A percentile compares a stretch with the other conserved stretches of the same genome.
These are phyloP conservation scores for Magnusiomyces fungicola DNA, from an alignment of 1,139 yeast species.

Conservation along the genomic window DNA sequence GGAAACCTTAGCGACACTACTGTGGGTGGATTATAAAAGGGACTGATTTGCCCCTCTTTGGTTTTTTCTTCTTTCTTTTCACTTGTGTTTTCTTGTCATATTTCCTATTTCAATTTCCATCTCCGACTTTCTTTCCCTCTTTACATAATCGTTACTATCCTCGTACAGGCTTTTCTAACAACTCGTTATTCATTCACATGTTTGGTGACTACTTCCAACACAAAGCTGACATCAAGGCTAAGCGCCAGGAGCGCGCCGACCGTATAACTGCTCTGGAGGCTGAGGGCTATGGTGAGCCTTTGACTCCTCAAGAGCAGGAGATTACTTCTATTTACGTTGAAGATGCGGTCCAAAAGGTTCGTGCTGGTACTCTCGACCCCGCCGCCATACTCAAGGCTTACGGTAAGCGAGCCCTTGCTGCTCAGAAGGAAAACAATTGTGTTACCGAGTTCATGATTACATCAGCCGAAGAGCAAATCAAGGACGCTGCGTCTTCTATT, in stretches of 20 bases:
- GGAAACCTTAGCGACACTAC: background rate
- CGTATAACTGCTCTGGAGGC: constrained; percentile 30
- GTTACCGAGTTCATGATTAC: constrained; percentile 35
- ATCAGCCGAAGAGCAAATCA: constrained; percentile 29
- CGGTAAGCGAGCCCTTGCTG: constrained; percentile 34
- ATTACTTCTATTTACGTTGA: constrained; percentile 28
- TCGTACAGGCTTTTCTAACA: background rate
- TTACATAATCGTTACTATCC: too few species aligned
- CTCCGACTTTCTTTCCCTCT: background rate
- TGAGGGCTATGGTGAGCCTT: constrained; percentile 28
- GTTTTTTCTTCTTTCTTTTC: background rate
- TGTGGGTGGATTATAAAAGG: background rate
- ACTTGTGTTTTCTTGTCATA: background rate
- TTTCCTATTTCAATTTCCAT: too few species aligned
- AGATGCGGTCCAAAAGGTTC: constrained; percentile 28
- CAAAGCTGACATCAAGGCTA: constrained; percentile 22
- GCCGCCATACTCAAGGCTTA: constrained; percentile 32
- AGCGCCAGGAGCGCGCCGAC: constrained; percentile 31
- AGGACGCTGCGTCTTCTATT: background rate
- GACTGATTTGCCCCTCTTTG: background rate
- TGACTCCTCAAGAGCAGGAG: constrained; percentile 28
- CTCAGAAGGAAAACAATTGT: constrained; percentile 32
- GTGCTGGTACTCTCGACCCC: constrained; percentile 29
- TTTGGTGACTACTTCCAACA: constrained; percentile 18
- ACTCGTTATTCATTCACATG: constrained; percentile 5